phyloP scores from a whole-genome alignment of 495 filamentous ascomycete species.

The Usnea hakonensis region DNA sequence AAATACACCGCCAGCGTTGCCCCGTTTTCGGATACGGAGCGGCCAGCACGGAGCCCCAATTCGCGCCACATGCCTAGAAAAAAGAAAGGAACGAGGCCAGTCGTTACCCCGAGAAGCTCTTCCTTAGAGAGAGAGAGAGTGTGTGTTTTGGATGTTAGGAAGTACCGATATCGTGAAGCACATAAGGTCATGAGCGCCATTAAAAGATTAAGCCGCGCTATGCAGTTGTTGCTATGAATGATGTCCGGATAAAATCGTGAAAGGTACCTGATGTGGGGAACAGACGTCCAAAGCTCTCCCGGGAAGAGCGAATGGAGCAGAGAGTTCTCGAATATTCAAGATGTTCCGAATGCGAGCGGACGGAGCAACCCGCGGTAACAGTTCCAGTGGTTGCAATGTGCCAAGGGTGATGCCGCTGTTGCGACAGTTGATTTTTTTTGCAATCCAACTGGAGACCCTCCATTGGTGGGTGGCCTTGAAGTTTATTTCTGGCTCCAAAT shows the following conservation, averaged over 20 bases:
- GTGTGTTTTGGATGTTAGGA: background rate
- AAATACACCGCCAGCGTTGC: slow-evolving; percentile 1
- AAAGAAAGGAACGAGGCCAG: background rate
- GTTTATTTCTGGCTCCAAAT: slow-evolving; percentile 14
- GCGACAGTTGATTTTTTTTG: background rate
- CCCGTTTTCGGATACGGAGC: background rate
- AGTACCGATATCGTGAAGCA: slow-evolving; percentile 15
- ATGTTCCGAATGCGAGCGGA: background rate
- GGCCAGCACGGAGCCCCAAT: slow-evolving; percentile 1
- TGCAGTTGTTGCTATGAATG: slow-evolving; percentile 15
- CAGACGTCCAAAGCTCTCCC: background rate
- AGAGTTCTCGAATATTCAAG: background rate
- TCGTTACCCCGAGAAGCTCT: background rate
- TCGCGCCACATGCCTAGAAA: background rate
- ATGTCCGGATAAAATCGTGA: background rate
- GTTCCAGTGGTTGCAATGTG: background rate
- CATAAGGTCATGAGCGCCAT: slow-evolving; percentile 20
- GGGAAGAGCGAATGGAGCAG: background rate
- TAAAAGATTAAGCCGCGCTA: slow-evolving; percentile 19
- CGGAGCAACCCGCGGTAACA: background rate
- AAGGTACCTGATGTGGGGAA: background rate
- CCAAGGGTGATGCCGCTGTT: background rate
- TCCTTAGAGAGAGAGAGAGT: no score
- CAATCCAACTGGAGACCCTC: background rate
- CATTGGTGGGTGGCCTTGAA: background rate